Conservation (phyloP, 129 eudicot species). For the Arctium lappa region DNA sequence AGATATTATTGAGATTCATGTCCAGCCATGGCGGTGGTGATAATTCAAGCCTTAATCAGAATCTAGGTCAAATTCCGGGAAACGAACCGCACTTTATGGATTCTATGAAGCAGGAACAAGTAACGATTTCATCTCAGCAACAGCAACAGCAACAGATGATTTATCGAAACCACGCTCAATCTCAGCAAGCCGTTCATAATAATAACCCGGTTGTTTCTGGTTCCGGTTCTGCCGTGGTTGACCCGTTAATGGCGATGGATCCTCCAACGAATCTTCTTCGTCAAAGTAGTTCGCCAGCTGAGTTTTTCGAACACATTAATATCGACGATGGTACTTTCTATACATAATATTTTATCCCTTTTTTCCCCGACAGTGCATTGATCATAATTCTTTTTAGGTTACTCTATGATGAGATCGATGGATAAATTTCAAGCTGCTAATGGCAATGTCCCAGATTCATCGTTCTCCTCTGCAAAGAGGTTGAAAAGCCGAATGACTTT, state of each 20-base stretch:
- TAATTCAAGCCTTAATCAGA: slow-evolving; percentile 1
- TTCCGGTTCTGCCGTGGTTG: slow-evolving; percentile 16
- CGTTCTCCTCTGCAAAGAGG: slow-evolving; percentile 39
- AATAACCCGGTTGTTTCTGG: slow-evolving; percentile 12
- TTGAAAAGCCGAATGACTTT: slow-evolving; percentile 32
- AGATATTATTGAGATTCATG: slow-evolving; percentile 36
- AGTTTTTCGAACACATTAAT: slow-evolving; percentile 48
- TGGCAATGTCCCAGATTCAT: slow-evolving; percentile 34
- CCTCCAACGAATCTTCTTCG: slow-evolving; percentile 49
- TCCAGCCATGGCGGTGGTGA: slow-evolving; percentile 16
- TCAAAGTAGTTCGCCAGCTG: slow-evolving; percentile 80
- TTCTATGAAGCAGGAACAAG: slow-evolving; percentile 42
- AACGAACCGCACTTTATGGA: slow-evolving; percentile 21
- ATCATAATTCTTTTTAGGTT: slow-evolving; percentile 34
- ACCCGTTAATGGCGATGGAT: background rate
- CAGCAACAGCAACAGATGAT: slow-evolving; percentile 35
- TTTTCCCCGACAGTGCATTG: background rate
- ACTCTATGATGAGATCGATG: slow-evolving; percentile 44
- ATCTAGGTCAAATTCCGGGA: slow-evolving; percentile 5
- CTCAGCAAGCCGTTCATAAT: slow-evolving; percentile 12
- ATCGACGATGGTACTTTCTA: slow-evolving; percentile 44
- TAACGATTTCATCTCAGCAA: slow-evolving; percentile 10
- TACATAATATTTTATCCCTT: background rate
- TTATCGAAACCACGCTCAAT: slow-evolving; percentile 29
- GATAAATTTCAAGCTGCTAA: slow-evolving; percentile 39